Evolutionary conservation across 768 basidiomycete genomes (phyloP).

Genomic region (Lactifluus piperatus): DNA sequence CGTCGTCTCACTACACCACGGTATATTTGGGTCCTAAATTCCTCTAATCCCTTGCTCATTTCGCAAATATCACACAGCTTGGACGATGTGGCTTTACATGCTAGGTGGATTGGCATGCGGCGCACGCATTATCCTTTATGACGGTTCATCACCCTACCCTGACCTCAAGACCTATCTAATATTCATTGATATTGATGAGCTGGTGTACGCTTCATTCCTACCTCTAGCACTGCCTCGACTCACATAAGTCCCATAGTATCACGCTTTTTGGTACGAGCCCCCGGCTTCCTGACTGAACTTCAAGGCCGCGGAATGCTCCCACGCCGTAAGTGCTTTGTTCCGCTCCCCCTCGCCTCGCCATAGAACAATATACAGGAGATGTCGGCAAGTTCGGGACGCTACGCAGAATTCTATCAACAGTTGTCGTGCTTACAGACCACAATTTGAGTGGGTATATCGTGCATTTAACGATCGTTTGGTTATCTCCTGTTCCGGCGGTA

Average conservation of each 20-base stretch:
- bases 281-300: conserved; percentile 54
- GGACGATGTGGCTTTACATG: conserved; percentile 82
- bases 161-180: conserved; percentile 43
- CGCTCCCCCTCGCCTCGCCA: not conserved
- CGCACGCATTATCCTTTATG: conserved; percentile 47
- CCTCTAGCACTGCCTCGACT: not conserved
- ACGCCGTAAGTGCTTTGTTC: conserved; percentile 14
- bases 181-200: conserved; percentile 47
- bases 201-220: conserved; percentile 34
- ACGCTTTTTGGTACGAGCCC: conserved; percentile 46
- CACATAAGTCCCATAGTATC: conserved; percentile 23
- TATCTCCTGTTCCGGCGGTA: conserved; percentile 61
- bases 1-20: conserved; percentile 47
- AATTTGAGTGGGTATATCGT: conserved; percentile 56
- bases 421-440: conserved; percentile 54
- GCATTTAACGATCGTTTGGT: conserved; percentile 46
- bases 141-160: conserved; percentile 64
- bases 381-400: conserved; percentile 48
- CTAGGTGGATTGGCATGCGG: conserved; percentile 45
- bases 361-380: conserved; percentile 29
- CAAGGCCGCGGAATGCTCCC: conserved; percentile 48
- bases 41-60: not conserved
- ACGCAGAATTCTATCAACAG: conserved; percentile 45
- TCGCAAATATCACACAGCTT: conserved; percentile 45
- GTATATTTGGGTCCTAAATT: conserved; percentile 32